Percentiles rank a stretch among this genome's conserved stretches.
Evolutionary conservation across 1,284 basidiomycete genomes (phyloP).

Genomic region (Ceratorhiza oryzae-sativae): DNA sequence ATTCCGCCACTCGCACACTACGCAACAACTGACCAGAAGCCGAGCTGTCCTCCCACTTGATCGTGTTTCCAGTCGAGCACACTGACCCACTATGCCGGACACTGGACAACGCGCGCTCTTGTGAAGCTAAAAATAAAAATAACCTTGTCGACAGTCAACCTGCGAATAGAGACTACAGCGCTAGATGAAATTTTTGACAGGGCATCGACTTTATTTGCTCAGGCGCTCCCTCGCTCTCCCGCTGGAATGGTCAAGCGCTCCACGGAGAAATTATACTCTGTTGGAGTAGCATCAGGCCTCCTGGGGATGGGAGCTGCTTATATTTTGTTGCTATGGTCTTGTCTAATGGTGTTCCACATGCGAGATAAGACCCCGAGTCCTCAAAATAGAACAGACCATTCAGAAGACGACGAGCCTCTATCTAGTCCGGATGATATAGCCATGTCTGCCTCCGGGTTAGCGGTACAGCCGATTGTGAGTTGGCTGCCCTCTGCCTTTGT

Average conservation of each 20-base stretch:
- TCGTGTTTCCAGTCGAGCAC: background rate
- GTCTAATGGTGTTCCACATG: conserved; percentile 15
- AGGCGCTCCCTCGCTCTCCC: conserved; percentile 9
- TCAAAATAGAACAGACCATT: background rate
- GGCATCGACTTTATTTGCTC: background rate
- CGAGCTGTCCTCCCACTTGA: conserved; percentile 28
- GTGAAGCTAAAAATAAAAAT: conserved; percentile 29
- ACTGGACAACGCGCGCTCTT: conserved; percentile 3
- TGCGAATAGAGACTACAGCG: conserved; percentile 58
- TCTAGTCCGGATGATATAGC: conserved; percentile 6
- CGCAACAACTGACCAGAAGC: conserved; percentile 21
- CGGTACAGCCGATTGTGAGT: conserved; percentile 31
- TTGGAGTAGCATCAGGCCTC: conserved; percentile 38
- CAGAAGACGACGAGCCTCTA: conserved; percentile 1
- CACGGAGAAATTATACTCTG: conserved; percentile 32
- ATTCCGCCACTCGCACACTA: conserved; percentile 7
- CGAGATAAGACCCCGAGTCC: background rate
- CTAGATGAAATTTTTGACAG: conserved; percentile 56
- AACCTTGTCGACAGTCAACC: conserved; percentile 12
- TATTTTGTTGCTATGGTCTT: conserved; percentile 38
- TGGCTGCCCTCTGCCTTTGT: too few relatives aligned
- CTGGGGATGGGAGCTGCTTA: conserved; percentile 39
- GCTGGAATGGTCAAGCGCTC: background rate
- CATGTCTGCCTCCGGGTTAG: conserved; percentile 18
- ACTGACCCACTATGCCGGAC: conserved; percentile 13